phyloP scores from a whole-genome alignment of 129 eudicot genomes.

The Heracleum sosnowskyi region DNA sequence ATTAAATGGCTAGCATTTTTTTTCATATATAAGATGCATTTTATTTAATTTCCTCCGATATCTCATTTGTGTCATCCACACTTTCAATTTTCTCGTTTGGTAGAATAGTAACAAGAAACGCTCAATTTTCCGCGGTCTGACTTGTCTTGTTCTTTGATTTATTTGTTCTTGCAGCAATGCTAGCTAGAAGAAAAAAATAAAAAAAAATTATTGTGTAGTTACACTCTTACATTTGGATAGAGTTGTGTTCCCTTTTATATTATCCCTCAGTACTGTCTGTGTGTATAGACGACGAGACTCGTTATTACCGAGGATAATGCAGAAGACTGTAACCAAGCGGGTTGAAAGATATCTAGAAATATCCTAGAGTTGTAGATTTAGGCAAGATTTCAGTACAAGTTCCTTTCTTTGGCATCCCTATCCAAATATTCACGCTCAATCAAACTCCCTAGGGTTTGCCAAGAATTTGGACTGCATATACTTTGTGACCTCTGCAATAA shows the following conservation, averaged over 20 bases:
- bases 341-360: slow-evolving; percentile 6
- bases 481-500: slow-evolving; percentile 69
- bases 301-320: not conserved
- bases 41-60: not conserved
- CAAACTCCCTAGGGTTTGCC: slow-evolving; percentile 49
- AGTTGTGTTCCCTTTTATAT: no score
- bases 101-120: not conserved
- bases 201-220: no score
- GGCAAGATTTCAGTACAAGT: slow-evolving; percentile 56
- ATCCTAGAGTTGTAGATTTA: slow-evolving; percentile 17
- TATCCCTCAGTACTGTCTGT: no score
- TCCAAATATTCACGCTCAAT: slow-evolving; percentile 77
- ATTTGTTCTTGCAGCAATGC: not conserved
- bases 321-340: not conserved
- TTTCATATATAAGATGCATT: not conserved
- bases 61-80: not conserved
- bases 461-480: slow-evolving; percentile 65
- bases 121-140: not conserved
- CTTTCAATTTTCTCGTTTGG: not conserved
- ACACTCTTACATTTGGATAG: no score
- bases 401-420: slow-evolving; percentile 46
- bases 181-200: not conserved
- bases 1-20: not conserved
- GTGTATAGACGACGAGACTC: no score
- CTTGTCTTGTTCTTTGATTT: not conserved